phyloP scores from a whole-genome alignment of 768 basidiomycete genomes.

The Boletales sp. region DNA sequence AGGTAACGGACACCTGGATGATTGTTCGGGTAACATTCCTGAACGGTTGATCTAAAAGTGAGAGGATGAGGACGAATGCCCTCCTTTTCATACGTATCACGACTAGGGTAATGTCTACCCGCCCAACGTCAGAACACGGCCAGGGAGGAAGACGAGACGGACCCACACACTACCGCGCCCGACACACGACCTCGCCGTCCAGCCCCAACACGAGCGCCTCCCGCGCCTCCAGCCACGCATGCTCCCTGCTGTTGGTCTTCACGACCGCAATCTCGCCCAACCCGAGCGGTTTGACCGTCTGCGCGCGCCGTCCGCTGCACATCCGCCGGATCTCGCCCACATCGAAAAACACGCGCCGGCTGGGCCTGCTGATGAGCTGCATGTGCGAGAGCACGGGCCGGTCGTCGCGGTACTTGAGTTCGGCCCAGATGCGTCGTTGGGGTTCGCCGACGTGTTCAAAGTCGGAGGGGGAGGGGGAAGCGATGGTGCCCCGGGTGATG shows the following conservation, averaged over 20 bases:
- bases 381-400: slow-evolving; percentile 77
- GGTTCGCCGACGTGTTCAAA: slow-evolving; percentile 60
- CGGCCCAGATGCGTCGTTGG: slow-evolving; percentile 85
- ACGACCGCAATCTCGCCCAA: slow-evolving; percentile 94
- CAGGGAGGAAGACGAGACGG: neutral
- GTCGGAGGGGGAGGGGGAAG: slow-evolving; percentile 56
- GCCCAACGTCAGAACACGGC: slow-evolving; percentile 1
- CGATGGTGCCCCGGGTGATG: slow-evolving; percentile 74
- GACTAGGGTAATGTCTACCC: neutral
- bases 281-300: slow-evolving; percentile 77
- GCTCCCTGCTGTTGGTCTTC: slow-evolving; percentile 61
- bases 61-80: no score
- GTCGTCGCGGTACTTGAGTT: slow-evolving; percentile 91
- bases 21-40: no score
- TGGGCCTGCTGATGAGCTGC: slow-evolving; percentile 81
- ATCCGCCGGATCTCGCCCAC: slow-evolving; percentile 68
- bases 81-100: neutral
- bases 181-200: slow-evolving; percentile 83
- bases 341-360: slow-evolving; percentile 75
- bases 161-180: slow-evolving; percentile 47
- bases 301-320: slow-evolving; percentile 78
- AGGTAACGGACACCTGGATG: no score
- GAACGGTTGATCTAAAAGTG: no score
- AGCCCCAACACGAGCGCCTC: slow-evolving; percentile 80
- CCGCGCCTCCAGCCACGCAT: slow-evolving; percentile 89